These are phyloP conservation scores for Nissolia schottii DNA, from an alignment of 306 rosid species.

Conservation along the genomic window DNA sequence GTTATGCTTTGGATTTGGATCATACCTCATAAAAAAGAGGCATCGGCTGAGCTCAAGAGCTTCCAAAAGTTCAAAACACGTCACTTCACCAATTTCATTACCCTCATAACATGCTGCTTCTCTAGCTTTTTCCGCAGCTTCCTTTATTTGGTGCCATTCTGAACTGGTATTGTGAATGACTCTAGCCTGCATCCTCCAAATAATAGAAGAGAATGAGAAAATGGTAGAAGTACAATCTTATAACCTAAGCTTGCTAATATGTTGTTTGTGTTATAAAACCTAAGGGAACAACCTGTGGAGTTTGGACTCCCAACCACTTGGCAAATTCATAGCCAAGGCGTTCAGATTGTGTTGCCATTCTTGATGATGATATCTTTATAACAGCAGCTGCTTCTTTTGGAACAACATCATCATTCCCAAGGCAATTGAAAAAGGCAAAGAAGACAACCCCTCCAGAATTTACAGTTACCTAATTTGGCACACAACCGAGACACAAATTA, in stretches of 20 bases:
- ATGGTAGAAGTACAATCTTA: conserved; percentile 3
- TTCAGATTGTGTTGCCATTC: conserved; percentile 95
- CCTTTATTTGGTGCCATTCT: conserved; percentile 94
- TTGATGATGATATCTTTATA: conserved; percentile 82
- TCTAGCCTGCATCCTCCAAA: conserved; percentile 63
- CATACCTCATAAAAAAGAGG: conserved; percentile 77
- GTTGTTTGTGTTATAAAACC: not conserved
- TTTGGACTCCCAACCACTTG: conserved; percentile 77
- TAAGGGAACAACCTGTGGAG: conserved; percentile 69
- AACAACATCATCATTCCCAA: conserved; percentile 35
- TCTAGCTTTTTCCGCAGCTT: conserved; percentile 87
- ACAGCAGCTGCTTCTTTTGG: conserved; percentile 84
- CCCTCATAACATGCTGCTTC: conserved; percentile 60
- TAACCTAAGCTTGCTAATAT: conserved; percentile 12
- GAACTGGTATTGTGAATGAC: conserved; percentile 73
- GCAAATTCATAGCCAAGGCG: conserved; percentile 94
- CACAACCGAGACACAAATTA: conserved; percentile 34
- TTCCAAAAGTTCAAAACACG: conserved; percentile 90
- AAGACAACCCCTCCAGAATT: conserved; percentile 97
- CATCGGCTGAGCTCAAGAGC: conserved; percentile 97
- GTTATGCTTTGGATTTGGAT: not conserved
- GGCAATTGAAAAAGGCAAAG: conserved; percentile 73
- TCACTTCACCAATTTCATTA: conserved; percentile 79
- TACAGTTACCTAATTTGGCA: conserved; percentile 79
- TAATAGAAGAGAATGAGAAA: conserved; percentile 5